Conservation (phyloP, 2,329 filamentous ascomycete species). For the Alternaria arborescens region DNA sequence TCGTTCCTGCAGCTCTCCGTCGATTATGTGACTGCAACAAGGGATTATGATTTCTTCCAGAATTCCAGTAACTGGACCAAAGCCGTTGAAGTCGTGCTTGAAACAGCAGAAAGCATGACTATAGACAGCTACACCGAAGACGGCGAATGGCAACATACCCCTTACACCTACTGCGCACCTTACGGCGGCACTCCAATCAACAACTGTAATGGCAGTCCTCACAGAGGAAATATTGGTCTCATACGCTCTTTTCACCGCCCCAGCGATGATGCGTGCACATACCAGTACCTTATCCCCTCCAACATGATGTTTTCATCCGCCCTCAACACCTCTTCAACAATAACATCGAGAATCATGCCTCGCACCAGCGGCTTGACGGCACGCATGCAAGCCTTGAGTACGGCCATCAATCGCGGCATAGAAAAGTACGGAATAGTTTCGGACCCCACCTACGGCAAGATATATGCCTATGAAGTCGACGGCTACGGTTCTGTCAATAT, state of each 20-base stretch:
- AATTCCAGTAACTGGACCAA: slow-evolving; percentile 55
- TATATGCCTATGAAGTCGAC: slow-evolving; percentile 61
- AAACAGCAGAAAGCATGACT: slow-evolving; percentile 57
- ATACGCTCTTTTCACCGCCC: slow-evolving; percentile 60
- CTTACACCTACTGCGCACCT: slow-evolving; percentile 57
- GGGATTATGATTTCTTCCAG: slow-evolving; percentile 57
- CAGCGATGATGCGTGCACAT: slow-evolving; percentile 60
- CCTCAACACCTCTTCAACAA: slow-evolving; percentile 62
- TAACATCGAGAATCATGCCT: slow-evolving; percentile 58
- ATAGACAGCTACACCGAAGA: slow-evolving; percentile 57
- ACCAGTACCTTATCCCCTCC: slow-evolving; percentile 59
- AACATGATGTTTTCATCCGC: slow-evolving; percentile 78
- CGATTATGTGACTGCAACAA: slow-evolving; percentile 58
- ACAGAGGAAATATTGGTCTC: slow-evolving; percentile 58
- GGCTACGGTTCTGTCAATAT: slow-evolving; percentile 60
- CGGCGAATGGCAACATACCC: slow-evolving; percentile 54
- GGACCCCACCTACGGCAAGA: slow-evolving; percentile 43
- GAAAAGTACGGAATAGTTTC: slow-evolving; percentile 52
- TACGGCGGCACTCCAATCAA: slow-evolving; percentile 62
- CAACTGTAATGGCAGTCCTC: slow-evolving; percentile 60
- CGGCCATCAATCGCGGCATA: slow-evolving; percentile 55
- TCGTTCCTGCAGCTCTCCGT: slow-evolving; percentile 59
- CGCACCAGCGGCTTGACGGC: slow-evolving; percentile 58
- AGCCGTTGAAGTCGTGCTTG: slow-evolving; percentile 54
- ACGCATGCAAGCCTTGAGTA: slow-evolving; percentile 65